Conservation (phyloP, 768 basidiomycete genomes). For the Suillus subaureus region DNA sequence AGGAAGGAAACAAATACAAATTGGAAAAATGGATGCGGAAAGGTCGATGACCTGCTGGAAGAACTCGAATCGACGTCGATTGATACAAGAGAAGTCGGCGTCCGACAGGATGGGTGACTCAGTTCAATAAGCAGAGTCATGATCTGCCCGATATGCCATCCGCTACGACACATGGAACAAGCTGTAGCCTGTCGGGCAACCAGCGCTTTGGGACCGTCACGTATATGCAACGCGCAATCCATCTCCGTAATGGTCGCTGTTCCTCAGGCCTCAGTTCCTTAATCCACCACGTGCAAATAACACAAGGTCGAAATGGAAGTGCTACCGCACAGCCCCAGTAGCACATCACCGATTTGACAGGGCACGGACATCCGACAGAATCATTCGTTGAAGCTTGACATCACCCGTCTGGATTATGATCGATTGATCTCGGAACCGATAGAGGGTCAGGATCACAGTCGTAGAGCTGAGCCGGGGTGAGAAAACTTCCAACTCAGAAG, state of each 20-base stretch:
- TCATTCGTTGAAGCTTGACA: background rate
- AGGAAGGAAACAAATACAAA: background rate
- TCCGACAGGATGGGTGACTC: background rate
- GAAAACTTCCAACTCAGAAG: background rate
- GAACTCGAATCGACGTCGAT: background rate
- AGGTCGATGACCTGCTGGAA: background rate
- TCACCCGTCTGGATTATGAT: background rate
- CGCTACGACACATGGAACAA: background rate
- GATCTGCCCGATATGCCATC: background rate
- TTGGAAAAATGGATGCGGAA: background rate
- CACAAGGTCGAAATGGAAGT: background rate
- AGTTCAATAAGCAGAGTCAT: background rate
- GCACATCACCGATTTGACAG: background rate
- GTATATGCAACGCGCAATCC: background rate
- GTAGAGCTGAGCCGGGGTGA: background rate
- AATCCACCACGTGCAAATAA: background rate
- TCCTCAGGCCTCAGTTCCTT: background rate
- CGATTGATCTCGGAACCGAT: no score
- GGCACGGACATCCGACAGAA: background rate
- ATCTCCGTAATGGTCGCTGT: background rate
- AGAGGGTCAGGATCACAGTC: background rate
- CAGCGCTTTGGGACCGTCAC: background rate
- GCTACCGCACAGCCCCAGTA: no score
- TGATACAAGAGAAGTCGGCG: background rate
- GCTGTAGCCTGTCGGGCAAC: background rate